These are phyloP conservation scores for Russula sp. DNA, from an alignment of 768 basidiomycete species.

Conservation along the genomic window DNA sequence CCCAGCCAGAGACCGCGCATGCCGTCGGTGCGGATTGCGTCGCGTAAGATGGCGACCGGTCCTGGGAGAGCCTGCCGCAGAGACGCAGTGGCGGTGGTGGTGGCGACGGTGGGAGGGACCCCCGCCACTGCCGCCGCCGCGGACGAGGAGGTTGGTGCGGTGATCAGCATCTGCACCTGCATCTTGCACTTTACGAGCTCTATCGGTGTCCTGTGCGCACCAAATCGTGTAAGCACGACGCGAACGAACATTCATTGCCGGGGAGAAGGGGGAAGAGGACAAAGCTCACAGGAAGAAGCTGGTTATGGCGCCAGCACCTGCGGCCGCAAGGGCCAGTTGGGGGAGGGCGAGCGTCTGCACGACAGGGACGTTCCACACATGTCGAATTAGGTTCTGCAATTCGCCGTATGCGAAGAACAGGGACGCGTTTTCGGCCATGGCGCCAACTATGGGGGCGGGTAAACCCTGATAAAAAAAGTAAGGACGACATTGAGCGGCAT, in stretches of 20 bases:
- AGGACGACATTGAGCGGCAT: not conserved
- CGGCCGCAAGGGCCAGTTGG: constrained; percentile 74
- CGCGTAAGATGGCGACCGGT: constrained; percentile 57
- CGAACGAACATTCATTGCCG: not conserved
- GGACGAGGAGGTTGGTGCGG: constrained; percentile 24
- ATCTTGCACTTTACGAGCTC: constrained; percentile 97
- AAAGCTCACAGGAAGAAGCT: constrained; percentile 76
- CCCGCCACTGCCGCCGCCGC: constrained; percentile 35
- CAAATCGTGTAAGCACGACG: not conserved
- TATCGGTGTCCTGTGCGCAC: constrained; percentile 65
- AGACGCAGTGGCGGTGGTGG: constrained; percentile 9
- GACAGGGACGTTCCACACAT: constrained; percentile 29
- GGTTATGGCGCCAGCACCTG: constrained; percentile 78
- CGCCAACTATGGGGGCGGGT: constrained; percentile 84
- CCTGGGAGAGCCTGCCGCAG: constrained; percentile 48
- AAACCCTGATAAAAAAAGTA: constrained; percentile 45
- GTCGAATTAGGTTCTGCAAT: constrained; percentile 54
- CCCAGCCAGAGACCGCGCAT: constrained; percentile 92
- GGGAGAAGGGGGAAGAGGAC: not conserved
- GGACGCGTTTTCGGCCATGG: constrained; percentile 87
- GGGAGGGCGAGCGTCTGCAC: constrained; percentile 46
- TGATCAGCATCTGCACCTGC: constrained; percentile 86
- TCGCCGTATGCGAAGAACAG: constrained; percentile 84
- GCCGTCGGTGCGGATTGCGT: constrained; percentile 60
- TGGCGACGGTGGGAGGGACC: constrained; percentile 11